Base-by-base conservation (phyloP, 345 rosid genomes). In the Citrus cavaleriei region DNA sequence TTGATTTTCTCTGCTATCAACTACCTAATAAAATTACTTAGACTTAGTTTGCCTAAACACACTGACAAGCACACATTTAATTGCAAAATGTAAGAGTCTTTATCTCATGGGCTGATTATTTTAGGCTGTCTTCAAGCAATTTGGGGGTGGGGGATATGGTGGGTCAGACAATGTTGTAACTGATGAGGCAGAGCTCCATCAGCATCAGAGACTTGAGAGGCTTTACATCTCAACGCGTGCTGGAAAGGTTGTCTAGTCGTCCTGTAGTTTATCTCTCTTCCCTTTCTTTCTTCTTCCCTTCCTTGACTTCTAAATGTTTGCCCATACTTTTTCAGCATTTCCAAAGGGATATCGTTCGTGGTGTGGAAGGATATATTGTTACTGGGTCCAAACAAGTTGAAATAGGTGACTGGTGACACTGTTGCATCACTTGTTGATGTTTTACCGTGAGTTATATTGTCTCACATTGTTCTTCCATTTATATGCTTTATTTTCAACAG, bases 111-210 rank as follows among this genome's bases (percentile, higher is more conserved):
- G 35, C 27, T 81, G 72, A 77, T 34, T 78, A 57, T 65, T 78
- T 63, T 74, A 95, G 98, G 98, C 98, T 83, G 98, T 95, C 79
- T 72, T 91, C 82, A 95, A 93, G 83, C 98, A 95, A 82, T 95
- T 95, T 81, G 97, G 97, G 34, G 97, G 82, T 58, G 89, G 93
- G 79, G 98, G 97, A 37, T 93, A 93, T 82, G 98, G 97, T 82
- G 88, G 91, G 77, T 84, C 97, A 49, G 98, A 93, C 81, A 77
- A 74, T 75, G 58, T 91, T 76, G 65, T 91, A 78, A 83, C 94
- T 32, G 98, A 95, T 75, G 97, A 92, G 82, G 89, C 86, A 46
- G 98, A 93, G 83, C 81, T 92, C 66, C 90, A 83, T 49, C 89
- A 88, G 49, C 98, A 95, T 88, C 98, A 95, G 82, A 93, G 85